Conservation (phyloP, 2,329 filamentous ascomycete genomes). For the Beauveria caledonica region DNA sequence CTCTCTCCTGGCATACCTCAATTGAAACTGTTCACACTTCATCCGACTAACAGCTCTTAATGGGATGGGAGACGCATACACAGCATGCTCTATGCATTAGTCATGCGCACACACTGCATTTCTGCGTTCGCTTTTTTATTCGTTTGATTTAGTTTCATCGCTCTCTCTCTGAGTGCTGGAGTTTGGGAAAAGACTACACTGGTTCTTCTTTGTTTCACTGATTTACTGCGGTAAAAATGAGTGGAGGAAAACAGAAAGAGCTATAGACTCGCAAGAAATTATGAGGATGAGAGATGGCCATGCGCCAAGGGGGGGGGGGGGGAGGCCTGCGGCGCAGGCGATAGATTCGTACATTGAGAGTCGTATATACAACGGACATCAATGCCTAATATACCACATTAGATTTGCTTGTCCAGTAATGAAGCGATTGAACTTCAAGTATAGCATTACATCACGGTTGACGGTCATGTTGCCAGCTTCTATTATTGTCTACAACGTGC, state of each 20-base stretch:
- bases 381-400: constrained; percentile 1
- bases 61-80: not conserved
- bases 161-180: not conserved
- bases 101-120: constrained; percentile 3
- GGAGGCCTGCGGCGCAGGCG: not conserved
- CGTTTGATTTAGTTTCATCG: not conserved
- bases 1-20: not conserved
- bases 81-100: not conserved
- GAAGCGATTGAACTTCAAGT: too few relatives aligned
- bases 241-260: not conserved
- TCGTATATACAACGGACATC: constrained; percentile 1
- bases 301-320: not conserved
- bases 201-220: not conserved
- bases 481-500: too few relatives aligned
- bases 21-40: not conserved
- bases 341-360: constrained; percentile 8
- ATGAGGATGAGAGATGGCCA: not conserved
- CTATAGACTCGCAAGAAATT: not conserved
- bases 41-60: not conserved
- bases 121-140: not conserved
- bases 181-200: constrained; percentile 5
- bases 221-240: not conserved
- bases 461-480: too few relatives aligned
- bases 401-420: not conserved
- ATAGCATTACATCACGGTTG: too few relatives aligned